A percentile compares a stretch with the other conserved stretches of the same genome.
phyloP scores from a whole-genome alignment of 140 eudicot genomes.

The Cichorium intybus region DNA sequence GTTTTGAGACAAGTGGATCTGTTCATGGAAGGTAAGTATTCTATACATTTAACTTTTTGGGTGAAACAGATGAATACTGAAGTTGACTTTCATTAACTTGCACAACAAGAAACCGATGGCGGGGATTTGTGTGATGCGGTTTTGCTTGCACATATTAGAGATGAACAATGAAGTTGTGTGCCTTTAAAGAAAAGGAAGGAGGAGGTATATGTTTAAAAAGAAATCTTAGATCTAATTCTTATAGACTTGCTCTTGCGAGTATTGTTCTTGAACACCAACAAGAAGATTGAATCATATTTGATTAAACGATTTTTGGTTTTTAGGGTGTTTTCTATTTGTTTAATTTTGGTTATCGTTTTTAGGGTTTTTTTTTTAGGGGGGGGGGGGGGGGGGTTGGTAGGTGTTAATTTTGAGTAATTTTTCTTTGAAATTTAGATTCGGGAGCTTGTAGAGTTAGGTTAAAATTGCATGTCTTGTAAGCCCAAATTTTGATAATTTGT shows the following conservation, averaged over 20 bases:
- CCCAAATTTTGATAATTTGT: no score
- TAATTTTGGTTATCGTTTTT: neutral
- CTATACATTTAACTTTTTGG: neutral
- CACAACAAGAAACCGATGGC: slow-evolving; percentile 78
- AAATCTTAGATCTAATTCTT: slow-evolving; percentile 78
- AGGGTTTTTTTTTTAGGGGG: no score
- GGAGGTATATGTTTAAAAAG: slow-evolving; percentile 81
- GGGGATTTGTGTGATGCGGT: slow-evolving; percentile 73
- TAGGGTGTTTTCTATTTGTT: neutral
- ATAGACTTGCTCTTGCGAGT: slow-evolving; percentile 82
- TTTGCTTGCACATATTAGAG: slow-evolving; percentile 64
- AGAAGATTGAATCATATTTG: slow-evolving; percentile 58
- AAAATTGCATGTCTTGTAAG: no score
- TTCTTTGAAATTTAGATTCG: no score
- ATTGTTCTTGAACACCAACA: slow-evolving; percentile 60
- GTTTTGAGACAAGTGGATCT: slow-evolving; percentile 87
- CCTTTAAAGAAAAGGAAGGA: slow-evolving; percentile 58
- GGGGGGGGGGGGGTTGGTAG: no score
- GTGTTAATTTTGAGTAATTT: neutral
- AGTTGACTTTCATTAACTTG: slow-evolving; percentile 15
- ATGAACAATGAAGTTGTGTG: slow-evolving; percentile 72
- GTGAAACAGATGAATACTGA: neutral
- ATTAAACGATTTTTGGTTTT: neutral
- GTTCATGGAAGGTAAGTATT: slow-evolving; percentile 84
- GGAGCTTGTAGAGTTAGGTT: no score